Conservation (phyloP, 768 basidiomycete species). For the Calvatia gigantea region DNA sequence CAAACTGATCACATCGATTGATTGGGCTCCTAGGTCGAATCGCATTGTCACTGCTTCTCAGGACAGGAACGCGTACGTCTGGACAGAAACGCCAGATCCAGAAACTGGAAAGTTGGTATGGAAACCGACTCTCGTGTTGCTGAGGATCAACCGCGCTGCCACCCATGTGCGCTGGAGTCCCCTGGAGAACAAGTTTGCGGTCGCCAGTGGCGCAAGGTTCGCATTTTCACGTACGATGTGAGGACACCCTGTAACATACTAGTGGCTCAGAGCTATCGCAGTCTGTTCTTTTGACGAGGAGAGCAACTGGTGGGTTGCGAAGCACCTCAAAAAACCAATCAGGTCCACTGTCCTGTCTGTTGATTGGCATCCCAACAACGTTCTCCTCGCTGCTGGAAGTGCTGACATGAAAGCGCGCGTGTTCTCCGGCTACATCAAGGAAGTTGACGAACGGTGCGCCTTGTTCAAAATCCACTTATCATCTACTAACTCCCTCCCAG, state of each 20-base stretch:
- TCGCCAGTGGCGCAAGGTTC: conserved; percentile 92
- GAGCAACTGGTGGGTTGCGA: conserved; percentile 99
- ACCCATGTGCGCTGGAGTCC: conserved; percentile 97
- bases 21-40: conserved; percentile 97
- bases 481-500: conserved; percentile 34
- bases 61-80: conserved; percentile 98
- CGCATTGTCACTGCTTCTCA: conserved; percentile 99
- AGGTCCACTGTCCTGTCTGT: conserved; percentile 89
- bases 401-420: conserved; percentile 98
- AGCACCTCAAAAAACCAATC: conserved; percentile 96
- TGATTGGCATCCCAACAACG: conserved; percentile 99
- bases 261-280: conserved; percentile 75
- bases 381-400: conserved; percentile 93
- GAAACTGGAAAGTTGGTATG: conserved; percentile 70
- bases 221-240: conserved; percentile 11
- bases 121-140: conserved; percentile 96
- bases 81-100: conserved; percentile 79
- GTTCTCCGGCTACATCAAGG: conserved; percentile 98
- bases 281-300: conserved; percentile 97
- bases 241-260: not conserved
- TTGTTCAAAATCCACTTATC: not conserved
- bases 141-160: conserved; percentile 94
- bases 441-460: conserved; percentile 84
- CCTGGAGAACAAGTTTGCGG: conserved; percentile 97
- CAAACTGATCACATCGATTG: conserved; percentile 95